Evolutionary conservation across 345 rosid genomes (phyloP).

Genomic region (Citrus maxima): DNA sequence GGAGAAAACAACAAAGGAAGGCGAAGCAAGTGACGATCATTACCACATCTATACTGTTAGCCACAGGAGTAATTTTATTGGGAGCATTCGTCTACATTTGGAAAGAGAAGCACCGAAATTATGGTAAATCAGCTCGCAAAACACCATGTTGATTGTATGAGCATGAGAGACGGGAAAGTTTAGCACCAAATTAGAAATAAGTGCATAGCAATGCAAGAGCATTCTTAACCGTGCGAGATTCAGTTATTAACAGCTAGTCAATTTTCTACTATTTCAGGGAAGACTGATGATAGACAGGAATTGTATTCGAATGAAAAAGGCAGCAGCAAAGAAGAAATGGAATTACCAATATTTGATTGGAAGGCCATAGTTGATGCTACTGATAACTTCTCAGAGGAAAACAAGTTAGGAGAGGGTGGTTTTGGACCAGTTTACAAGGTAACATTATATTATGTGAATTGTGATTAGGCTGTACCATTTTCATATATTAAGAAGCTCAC

Average conservation of each 20-base stretch:
- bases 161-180: not conserved
- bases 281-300: not conserved
- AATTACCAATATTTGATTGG: slow-evolving; percentile 33
- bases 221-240: slow-evolving; percentile 2
- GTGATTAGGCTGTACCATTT: not conserved
- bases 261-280: not conserved
- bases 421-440: no score
- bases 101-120: slow-evolving; percentile 7
- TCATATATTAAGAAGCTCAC: not conserved
- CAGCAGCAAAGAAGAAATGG: slow-evolving; percentile 25
- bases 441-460: slow-evolving; percentile 5
- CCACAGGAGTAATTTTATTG: not conserved
- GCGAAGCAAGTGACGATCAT: slow-evolving; percentile 7
- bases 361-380: slow-evolving; percentile 26
- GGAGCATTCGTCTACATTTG: slow-evolving; percentile 7
- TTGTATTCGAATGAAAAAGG: not conserved
- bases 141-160: not conserved
- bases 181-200: not conserved
- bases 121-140: not conserved
- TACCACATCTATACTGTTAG: slow-evolving; percentile 14
- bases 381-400: slow-evolving; percentile 21
- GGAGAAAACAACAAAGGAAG: not conserved
- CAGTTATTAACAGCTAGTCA: not conserved
- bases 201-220: not conserved
- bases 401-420: slow-evolving; percentile 15